These are phyloP conservation scores for Coprinellus aureogranulatus DNA, from an alignment of 768 basidiomycete species.

Conservation along the genomic window DNA sequence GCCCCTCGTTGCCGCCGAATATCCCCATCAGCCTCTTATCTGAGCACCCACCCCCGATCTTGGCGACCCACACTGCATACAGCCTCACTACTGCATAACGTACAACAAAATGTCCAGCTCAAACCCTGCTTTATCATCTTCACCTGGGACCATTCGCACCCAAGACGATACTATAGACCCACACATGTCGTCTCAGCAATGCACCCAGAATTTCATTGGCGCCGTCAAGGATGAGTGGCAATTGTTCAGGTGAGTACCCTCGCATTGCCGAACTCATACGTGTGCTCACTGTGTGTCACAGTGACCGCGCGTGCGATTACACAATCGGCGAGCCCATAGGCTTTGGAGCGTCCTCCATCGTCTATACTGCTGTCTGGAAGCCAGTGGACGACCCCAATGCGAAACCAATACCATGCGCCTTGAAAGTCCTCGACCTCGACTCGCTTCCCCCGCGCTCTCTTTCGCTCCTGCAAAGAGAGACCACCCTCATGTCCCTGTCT, in stretches of 20 bases:
- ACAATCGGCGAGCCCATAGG: conserved; percentile 76
- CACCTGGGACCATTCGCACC: conserved; percentile 10
- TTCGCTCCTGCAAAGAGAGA: conserved; percentile 77
- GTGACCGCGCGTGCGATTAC: conserved; percentile 72
- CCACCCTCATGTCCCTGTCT: conserved; percentile 86
- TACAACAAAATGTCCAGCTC: not conserved
- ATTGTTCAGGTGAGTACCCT: conserved; percentile 60
- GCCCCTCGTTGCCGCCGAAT: too few species aligned
- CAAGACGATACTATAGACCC: not conserved
- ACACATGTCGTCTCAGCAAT: conserved; percentile 12
- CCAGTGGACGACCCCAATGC: conserved; percentile 14
- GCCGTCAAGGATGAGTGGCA: conserved; percentile 84
- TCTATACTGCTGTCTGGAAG: conserved; percentile 73
- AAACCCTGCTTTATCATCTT: conserved; percentile 2
- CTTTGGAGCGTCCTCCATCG: conserved; percentile 89
- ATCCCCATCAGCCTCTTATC: too few species aligned
- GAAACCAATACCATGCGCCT: conserved; percentile 60
- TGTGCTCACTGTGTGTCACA: conserved; percentile 27
- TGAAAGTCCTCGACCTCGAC: conserved; percentile 90
- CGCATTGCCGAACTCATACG: not conserved
- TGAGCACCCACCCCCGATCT: too few species aligned
- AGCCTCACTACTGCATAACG: not conserved
- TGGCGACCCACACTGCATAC: too few species aligned
- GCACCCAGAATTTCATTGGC: conserved; percentile 57
- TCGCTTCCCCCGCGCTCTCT: conserved; percentile 67